Evolutionary conservation across 441 rosid species (phyloP).

Genomic region (Populus hybrid): DNA sequence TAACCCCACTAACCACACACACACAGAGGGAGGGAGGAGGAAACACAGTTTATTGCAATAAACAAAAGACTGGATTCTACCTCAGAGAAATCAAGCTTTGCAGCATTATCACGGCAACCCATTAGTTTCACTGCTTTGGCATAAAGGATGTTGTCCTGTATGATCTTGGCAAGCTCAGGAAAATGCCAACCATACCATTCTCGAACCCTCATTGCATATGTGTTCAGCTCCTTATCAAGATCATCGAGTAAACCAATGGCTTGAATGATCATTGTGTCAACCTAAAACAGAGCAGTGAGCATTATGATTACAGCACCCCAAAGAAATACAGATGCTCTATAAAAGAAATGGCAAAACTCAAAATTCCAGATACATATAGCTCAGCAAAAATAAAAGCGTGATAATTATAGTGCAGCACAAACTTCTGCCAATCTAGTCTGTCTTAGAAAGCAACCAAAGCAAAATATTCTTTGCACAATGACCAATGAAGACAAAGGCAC

Average conservation of each 20-base stretch:
- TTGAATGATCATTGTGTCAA: slow-evolving; percentile 92
- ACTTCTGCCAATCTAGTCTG: background rate
- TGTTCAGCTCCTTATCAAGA: slow-evolving; percentile 90
- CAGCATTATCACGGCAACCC: slow-evolving; percentile 80
- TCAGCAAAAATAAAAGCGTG: background rate
- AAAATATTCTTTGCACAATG: background rate
- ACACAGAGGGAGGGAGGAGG: background rate
- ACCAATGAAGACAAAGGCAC: background rate
- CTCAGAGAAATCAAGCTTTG: slow-evolving; percentile 88
- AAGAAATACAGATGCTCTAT: background rate
- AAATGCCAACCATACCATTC: slow-evolving; percentile 99
- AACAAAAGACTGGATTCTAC: slow-evolving; percentile 27
- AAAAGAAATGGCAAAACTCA: background rate
- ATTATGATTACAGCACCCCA: background rate
- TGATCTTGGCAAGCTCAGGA: slow-evolving; percentile 92
- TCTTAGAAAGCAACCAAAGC: background rate
- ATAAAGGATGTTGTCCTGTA: slow-evolving; percentile 76
- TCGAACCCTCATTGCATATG: slow-evolving; percentile 86
- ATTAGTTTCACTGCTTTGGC: slow-evolving; percentile 84
- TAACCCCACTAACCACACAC: background rate
- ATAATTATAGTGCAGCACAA: background rate
- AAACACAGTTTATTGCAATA: background rate
- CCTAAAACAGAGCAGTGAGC: slow-evolving; percentile 36
- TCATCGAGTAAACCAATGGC: slow-evolving; percentile 92
- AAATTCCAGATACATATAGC: background rate